Percentiles rank a stretch among this genome's conserved stretches.
Conservation (phyloP, 768 basidiomycete genomes). For the Coprinopsis cinerea region DNA sequence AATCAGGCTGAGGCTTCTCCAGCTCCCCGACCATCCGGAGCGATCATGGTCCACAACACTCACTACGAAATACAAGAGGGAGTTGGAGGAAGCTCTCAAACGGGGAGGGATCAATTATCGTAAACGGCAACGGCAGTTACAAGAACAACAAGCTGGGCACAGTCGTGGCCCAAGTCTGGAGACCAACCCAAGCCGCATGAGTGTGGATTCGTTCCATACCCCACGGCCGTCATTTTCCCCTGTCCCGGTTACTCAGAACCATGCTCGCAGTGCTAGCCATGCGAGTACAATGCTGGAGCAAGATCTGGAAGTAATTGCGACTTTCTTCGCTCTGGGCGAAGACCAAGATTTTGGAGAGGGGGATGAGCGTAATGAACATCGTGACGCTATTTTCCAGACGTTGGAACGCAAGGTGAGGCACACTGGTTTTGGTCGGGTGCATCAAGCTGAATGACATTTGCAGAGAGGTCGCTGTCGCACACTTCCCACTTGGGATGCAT, state of each 20-base stretch:
- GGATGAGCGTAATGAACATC: constrained; percentile 30
- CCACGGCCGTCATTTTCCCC: neutral
- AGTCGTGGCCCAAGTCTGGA: neutral
- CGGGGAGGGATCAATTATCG: constrained; percentile 45
- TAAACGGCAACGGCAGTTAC: constrained; percentile 24
- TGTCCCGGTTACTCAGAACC: neutral
- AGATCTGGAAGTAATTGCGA: constrained; percentile 47
- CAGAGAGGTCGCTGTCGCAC: constrained; percentile 36
- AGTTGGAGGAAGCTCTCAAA: constrained; percentile 44
- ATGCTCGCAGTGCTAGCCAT: neutral
- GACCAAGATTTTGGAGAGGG: constrained; percentile 27
- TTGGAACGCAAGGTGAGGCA: constrained; percentile 41
- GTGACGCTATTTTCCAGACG: constrained; percentile 38
- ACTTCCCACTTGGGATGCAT: constrained; percentile 41
- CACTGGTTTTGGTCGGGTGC: neutral
- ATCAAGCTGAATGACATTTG: neutral
- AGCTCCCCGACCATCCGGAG: constrained; percentile 58
- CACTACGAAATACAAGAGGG: constrained; percentile 22
- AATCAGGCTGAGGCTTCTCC: too few species aligned
- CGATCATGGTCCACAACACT: constrained; percentile 48
- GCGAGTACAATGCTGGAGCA: constrained; percentile 16
- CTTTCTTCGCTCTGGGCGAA: constrained; percentile 48
- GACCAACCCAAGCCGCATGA: constrained; percentile 1
- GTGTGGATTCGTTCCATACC: constrained; percentile 9
- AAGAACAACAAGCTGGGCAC: neutral